A percentile compares a stretch with the other conserved stretches of the same genome.
These are phyloP conservation scores for Pelargonium cotyledonis DNA, from an alignment of 441 rosid genomes.

Conservation along the genomic window DNA sequence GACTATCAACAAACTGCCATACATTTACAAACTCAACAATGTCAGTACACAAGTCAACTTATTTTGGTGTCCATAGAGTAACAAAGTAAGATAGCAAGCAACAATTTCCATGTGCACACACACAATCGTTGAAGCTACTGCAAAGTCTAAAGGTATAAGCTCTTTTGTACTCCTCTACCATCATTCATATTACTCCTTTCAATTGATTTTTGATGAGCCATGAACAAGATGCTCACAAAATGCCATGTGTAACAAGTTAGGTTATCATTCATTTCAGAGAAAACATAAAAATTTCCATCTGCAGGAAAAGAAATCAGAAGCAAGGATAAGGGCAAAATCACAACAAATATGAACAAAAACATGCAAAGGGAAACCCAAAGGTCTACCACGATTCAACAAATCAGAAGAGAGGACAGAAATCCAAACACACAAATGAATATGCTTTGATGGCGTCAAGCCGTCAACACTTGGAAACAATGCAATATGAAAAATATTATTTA, in stretches of 20 bases:
- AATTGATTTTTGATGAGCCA: too few species aligned
- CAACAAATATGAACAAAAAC: neutral
- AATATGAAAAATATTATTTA: neutral
- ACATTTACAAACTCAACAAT: too few species aligned
- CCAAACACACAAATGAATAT: slow-evolving; percentile 1
- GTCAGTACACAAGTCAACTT: too few species aligned
- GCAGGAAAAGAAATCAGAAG: neutral
- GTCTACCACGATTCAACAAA: neutral
- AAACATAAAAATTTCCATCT: neutral
- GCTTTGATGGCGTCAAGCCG: neutral
- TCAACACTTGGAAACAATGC: neutral
- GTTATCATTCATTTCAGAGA: neutral
- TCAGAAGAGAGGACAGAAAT: neutral
- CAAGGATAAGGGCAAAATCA: neutral
- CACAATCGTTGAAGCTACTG: too few species aligned
- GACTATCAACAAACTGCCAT: too few species aligned
- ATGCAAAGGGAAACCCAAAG: neutral
- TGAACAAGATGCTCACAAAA: neutral
- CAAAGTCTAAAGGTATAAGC: too few species aligned
- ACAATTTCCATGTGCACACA: too few species aligned
- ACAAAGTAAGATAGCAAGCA: too few species aligned
- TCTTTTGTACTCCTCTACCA: too few species aligned
- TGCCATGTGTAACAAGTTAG: neutral
- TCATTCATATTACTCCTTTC: too few species aligned
- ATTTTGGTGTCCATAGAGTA: too few species aligned